Conservation (phyloP, 208 protist species). For the Trypanosoma scelopori region DNA sequence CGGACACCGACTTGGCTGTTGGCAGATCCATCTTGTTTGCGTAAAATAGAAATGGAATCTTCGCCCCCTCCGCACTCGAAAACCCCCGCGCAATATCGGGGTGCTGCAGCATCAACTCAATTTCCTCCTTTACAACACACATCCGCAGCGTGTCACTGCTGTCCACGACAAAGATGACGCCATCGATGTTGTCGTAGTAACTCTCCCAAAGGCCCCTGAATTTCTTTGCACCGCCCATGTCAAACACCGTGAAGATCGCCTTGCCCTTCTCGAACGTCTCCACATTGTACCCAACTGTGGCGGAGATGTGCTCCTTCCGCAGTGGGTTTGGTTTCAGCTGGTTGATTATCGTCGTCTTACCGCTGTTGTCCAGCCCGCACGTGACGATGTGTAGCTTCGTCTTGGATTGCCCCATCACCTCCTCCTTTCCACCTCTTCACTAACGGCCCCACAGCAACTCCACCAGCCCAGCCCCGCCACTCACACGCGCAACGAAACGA, state of each 20-base stretch:
- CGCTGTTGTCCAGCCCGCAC: constrained; percentile 92
- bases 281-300: constrained; percentile 96
- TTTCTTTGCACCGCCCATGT: constrained; percentile 98
- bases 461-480: background rate
- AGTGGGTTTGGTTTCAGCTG: constrained; percentile 95
- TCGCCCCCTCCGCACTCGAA: constrained; percentile 14
- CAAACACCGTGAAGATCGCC: constrained; percentile 96
- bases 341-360: constrained; percentile 98
- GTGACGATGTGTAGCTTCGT: constrained; percentile 82
- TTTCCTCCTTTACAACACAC: constrained; percentile 85
- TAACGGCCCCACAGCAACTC: background rate
- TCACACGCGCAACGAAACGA: too few species aligned
- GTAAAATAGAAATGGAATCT: constrained; percentile 83
- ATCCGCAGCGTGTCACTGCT: constrained; percentile 85
- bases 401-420: constrained; percentile 75
- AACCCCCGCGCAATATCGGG: constrained; percentile 37
- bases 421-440: background rate
- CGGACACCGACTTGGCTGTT: constrained; percentile 70
- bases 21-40: constrained; percentile 93
- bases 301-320: constrained; percentile 92
- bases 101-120: constrained; percentile 77
- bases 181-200: constrained; percentile 96
- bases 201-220: constrained; percentile 96
- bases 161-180: constrained; percentile 95
- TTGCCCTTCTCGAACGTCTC: constrained; percentile 94